Evolutionary conservation across 1,284 basidiomycete genomes (phyloP).

Genomic region (Marasmius fiardii): DNA sequence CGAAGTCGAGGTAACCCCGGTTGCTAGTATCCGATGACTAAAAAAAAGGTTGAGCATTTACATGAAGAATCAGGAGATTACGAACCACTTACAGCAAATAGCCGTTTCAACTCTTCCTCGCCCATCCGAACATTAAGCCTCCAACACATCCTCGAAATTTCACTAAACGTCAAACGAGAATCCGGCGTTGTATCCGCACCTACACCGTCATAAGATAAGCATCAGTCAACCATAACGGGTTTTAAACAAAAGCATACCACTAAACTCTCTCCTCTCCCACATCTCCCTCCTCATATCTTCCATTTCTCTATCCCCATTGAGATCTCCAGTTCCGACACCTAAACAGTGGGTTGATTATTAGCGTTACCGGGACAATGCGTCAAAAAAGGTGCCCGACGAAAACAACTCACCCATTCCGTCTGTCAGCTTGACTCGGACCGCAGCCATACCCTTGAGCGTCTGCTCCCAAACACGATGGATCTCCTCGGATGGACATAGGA

Average conservation of each 20-base stretch:
- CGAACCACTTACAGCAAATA: constrained; percentile 58
- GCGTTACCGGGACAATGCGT: constrained; percentile 30
- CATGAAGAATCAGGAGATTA: not conserved
- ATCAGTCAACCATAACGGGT: too few relatives aligned
- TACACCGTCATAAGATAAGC: not conserved
- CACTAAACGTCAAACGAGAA: constrained; percentile 66
- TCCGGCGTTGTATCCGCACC: constrained; percentile 27
- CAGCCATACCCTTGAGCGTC: constrained; percentile 55
- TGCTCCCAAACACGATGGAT: constrained; percentile 68
- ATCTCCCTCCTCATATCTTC: constrained; percentile 62
- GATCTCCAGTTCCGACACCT: constrained; percentile 5
- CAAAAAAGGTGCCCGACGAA: too few relatives aligned
- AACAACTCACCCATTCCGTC: constrained; percentile 46
- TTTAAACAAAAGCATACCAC: constrained; percentile 51
- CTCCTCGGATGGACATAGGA: constrained; percentile 75
- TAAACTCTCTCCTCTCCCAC: constrained; percentile 86
- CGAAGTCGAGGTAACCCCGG: constrained; percentile 76
- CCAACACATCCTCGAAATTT: constrained; percentile 74
- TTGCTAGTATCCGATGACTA: constrained; percentile 69
- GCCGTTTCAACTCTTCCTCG: constrained; percentile 53
- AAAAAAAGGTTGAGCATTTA: not conserved
- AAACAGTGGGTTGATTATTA: not conserved
- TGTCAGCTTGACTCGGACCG: constrained; percentile 68
- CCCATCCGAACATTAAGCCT: constrained; percentile 73
- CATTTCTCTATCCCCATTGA: constrained; percentile 12